Conservation (phyloP, 768 basidiomycete species). For the Trametes gibbosa region DNA sequence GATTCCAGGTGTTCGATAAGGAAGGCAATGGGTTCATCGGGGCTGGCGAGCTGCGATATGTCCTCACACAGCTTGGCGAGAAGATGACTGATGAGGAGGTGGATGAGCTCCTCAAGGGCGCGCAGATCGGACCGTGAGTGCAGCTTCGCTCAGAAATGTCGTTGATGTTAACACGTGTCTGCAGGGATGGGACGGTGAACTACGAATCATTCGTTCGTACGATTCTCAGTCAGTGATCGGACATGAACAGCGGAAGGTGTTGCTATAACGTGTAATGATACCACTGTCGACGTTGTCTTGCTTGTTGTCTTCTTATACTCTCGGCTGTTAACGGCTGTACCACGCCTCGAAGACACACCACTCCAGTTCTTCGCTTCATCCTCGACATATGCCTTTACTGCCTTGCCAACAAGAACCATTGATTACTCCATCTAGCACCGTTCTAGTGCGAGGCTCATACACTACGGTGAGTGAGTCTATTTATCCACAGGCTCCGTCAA, state of each 20-base stretch:
- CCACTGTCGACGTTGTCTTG: conserved; percentile 9
- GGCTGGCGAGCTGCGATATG: conserved; percentile 83
- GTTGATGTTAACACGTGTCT: not conserved
- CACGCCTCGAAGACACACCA: not conserved
- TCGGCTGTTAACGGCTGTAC: not conserved
- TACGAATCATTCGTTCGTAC: conserved; percentile 97
- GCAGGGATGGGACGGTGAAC: conserved; percentile 93
- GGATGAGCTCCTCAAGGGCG: conserved; percentile 94
- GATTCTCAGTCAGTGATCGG: conserved; percentile 79
- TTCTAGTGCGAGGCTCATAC: not conserved
- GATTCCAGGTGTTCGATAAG: conserved; percentile 99
- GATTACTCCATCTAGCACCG: not conserved
- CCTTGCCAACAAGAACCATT: not conserved
- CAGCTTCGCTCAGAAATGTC: not conserved
- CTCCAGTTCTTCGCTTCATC: too few relatives aligned
- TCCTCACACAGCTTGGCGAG: conserved; percentile 90
- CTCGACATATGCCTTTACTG: too few relatives aligned
- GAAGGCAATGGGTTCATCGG: conserved; percentile 91
- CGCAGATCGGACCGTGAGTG: conserved; percentile 83
- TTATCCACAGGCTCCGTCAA: conserved; percentile 2
- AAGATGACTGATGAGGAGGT: conserved; percentile 99
- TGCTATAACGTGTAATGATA: conserved; percentile 13
- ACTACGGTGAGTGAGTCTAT: not conserved
- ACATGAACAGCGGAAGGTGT: conserved; percentile 4
- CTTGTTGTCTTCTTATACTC: conserved; percentile 9